Base-by-base conservation (phyloP, 352 stramenopile genomes). In the Phytophthora capsici region DNA sequence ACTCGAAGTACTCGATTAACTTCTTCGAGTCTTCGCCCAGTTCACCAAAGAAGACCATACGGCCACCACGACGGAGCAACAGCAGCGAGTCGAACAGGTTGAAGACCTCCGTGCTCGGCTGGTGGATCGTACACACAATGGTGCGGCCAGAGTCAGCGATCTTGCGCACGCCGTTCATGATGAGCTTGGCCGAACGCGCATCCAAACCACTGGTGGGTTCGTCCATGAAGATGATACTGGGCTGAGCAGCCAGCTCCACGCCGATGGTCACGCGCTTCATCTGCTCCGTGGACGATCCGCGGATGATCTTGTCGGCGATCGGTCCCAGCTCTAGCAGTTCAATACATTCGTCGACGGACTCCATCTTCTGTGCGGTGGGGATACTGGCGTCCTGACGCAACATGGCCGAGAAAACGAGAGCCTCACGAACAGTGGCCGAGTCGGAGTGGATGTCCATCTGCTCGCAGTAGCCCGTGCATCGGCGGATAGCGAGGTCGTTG, bases 381-480 rank as follows among this genome's bases (percentile, higher is more conserved):
- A 80, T 51, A 28, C 55, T 71, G 37, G 61, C 57, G 13, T 70
- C 70, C 17, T 77, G 68, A 37, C 90, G 73, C 22, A 98, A 58
- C 44, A 86, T 83, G 5, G 93, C 89, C 34, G 79, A 91, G 62
- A 98, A 98, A 8, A 69, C 55, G 32, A 98, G 86, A 9, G 89
- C 84, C 55, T 98, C 93, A 22, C 89, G 77, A 6, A 93, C 81
- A 1, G 91, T 98, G 2, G 63, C 63, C 0, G 62, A 69, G 38
- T 69, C 51, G 5, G 44, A 61, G 44, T 51, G 22, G 16, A 51
- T 51, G 44, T 51, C 23, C 44, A 51, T 51, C 6, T 51, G 44
- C 44, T 53, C 58, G 34, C 58, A 66, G 41, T 66, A 66, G 6
- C 58, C 58, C 3, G 58, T 66, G 40, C 59, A 67, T 52, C 59